phyloP scores from a whole-genome alignment of 257 asterid species.

The Scutellaria barbata region DNA sequence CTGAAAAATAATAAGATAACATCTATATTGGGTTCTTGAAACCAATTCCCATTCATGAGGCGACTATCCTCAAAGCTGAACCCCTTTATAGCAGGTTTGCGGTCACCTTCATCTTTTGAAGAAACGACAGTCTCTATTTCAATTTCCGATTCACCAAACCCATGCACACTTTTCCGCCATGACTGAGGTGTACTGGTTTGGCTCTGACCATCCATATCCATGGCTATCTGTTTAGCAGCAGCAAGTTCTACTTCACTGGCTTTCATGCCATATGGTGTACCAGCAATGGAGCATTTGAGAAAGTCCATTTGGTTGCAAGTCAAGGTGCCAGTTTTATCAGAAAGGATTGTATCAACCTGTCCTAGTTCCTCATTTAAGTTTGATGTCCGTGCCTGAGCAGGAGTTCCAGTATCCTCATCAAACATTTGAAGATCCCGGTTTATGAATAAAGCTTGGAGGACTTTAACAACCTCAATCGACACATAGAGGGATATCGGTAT shows the following conservation, averaged over 20 bases:
- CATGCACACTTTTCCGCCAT: constrained; percentile 46
- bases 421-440: constrained; percentile 87
- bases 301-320: constrained; percentile 99
- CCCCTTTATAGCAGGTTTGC: constrained; percentile 73
- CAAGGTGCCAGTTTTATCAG: constrained; percentile 98
- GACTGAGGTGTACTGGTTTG: constrained; percentile 50
- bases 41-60: constrained; percentile 93
- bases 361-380: constrained; percentile 97
- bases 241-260: constrained; percentile 97
- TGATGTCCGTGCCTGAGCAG: constrained; percentile 96
- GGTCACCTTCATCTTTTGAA: constrained; percentile 51
- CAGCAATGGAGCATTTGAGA: constrained; percentile 97
- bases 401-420: constrained; percentile 93
- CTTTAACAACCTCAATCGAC: constrained; percentile 95
- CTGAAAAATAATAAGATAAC: constrained; percentile 69
- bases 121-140: constrained; percentile 70
- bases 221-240: constrained; percentile 95
- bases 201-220: constrained; percentile 74
- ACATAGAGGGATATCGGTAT: constrained; percentile 97
- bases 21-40: constrained; percentile 69
- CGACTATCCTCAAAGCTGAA: constrained; percentile 91
- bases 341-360: constrained; percentile 92
- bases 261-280: constrained; percentile 73
- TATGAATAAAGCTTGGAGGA: constrained; percentile 92
- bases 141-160: constrained; percentile 62